phyloP scores from a whole-genome alignment of 257 asterid species.

The Ehretia macrophylla region DNA sequence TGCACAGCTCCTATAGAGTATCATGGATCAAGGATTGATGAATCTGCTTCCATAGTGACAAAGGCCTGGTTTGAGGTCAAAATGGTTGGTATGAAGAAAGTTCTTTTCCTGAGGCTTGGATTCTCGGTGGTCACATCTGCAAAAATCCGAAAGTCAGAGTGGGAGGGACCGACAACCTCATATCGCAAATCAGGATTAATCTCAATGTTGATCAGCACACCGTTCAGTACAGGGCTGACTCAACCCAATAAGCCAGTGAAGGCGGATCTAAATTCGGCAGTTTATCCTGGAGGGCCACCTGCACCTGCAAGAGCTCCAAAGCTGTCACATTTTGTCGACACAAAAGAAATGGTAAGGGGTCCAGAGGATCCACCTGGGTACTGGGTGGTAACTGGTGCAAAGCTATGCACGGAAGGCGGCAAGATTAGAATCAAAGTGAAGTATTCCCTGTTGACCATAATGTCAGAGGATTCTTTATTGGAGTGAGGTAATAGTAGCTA shows the following conservation, averaged over 20 bases:
- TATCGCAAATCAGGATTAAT: slow-evolving; percentile 75
- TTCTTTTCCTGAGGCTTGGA: slow-evolving; percentile 83
- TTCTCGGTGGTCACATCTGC: slow-evolving; percentile 79
- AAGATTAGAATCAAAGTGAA: slow-evolving; percentile 72
- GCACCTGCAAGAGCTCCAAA: slow-evolving; percentile 70
- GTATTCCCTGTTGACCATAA: slow-evolving; percentile 72
- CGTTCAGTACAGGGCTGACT: slow-evolving; percentile 54
- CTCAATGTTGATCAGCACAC: slow-evolving; percentile 68
- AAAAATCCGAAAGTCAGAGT: slow-evolving; percentile 73
- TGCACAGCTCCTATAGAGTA: slow-evolving; percentile 92
- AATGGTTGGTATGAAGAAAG: slow-evolving; percentile 72
- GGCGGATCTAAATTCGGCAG: slow-evolving; percentile 76
- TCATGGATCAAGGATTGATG: slow-evolving; percentile 62
- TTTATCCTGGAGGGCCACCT: slow-evolving; percentile 91
- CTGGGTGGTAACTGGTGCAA: slow-evolving; percentile 94
- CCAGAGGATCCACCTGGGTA: slow-evolving; percentile 87
- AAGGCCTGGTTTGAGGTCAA: slow-evolving; percentile 91
- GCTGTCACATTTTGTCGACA: slow-evolving; percentile 80
- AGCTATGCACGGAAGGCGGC: slow-evolving; percentile 73
- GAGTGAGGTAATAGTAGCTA: slow-evolving; percentile 26
- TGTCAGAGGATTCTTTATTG: slow-evolving; percentile 65
- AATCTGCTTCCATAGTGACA: slow-evolving; percentile 76
- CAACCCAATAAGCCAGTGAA: slow-evolving; percentile 50
- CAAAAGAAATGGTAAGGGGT: slow-evolving; percentile 82
- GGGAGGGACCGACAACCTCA: slow-evolving; percentile 71